These are phyloP conservation scores for Collybia sordida DNA, from an alignment of 768 basidiomycete species.

Conservation along the genomic window DNA sequence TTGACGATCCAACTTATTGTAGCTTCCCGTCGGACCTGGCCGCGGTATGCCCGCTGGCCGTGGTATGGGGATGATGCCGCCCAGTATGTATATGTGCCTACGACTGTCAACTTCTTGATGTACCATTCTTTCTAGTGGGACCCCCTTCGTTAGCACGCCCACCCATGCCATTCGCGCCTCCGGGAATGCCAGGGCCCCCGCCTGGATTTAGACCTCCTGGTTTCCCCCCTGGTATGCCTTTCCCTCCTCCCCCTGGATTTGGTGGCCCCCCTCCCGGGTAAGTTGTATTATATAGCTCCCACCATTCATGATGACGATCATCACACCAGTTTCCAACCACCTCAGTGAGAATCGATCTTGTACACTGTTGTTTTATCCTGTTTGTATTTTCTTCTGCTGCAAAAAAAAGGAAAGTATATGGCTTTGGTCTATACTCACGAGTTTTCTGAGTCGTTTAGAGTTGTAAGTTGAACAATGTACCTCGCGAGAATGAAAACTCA, in stretches of 20 bases:
- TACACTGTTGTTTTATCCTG: background rate
- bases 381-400: constrained; percentile 2
- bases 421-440: constrained; percentile 8
- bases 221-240: constrained; percentile 79
- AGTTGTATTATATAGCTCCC: constrained; percentile 18
- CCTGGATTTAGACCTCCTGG: constrained; percentile 85
- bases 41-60: constrained; percentile 95
- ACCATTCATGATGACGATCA: constrained; percentile 13
- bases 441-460: constrained; percentile 7
- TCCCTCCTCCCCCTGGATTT: constrained; percentile 81
- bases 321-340: constrained; percentile 47
- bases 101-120: constrained; percentile 11
- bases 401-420: constrained; percentile 15
- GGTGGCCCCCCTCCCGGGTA: constrained; percentile 85
- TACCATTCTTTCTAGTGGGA: constrained; percentile 44
- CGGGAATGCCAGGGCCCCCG: constrained; percentile 85
- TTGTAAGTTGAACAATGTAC: constrained; percentile 15
- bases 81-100: constrained; percentile 48
- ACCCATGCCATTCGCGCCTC: constrained; percentile 64
- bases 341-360: constrained; percentile 27
- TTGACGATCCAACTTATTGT: constrained; percentile 13
- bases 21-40: constrained; percentile 89
- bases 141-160: constrained; percentile 63
- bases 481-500: constrained; percentile 4
- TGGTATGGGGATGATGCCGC: constrained; percentile 95